Conservation (phyloP, 1,284 basidiomycete species). For the Trichosporon asahii region DNA sequence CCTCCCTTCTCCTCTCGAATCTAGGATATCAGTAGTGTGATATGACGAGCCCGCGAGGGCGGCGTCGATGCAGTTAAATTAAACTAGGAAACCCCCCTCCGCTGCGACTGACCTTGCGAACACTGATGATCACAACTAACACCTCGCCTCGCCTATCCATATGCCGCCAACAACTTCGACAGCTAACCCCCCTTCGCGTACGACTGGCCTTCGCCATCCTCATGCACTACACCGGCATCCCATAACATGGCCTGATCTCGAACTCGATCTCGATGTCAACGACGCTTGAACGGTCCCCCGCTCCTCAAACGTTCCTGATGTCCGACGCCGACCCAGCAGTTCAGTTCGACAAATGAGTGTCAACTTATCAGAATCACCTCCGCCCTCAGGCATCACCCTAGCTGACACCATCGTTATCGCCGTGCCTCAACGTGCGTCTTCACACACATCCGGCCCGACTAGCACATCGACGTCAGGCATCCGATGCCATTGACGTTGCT, state of each 20-base stretch:
- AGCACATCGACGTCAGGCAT: background rate
- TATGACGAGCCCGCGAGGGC: background rate
- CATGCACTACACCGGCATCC: no score
- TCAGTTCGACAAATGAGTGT: no score
- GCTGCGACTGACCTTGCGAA: background rate
- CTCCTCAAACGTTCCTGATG: no score
- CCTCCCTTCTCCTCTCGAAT: background rate
- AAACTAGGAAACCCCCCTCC: background rate
- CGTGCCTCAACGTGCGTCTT: background rate
- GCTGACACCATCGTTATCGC: background rate
- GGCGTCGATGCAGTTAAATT: background rate
- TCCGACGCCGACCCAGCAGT: no score
- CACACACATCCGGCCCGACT: background rate
- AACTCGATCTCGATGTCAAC: no score
- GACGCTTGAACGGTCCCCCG: no score
- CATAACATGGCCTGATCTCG: no score
- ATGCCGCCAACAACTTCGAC: no score
- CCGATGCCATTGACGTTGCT: background rate
- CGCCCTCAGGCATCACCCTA: background rate
- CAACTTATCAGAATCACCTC: background rate
- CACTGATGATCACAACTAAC: background rate
- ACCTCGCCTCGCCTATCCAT: no score
- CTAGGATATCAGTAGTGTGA: constrained; percentile 4
- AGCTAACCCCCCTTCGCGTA: no score
- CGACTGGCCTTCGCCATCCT: no score